Evolutionary conservation across 257 asterid species (phyloP).

Genomic region (Jacaranda copaia): DNA sequence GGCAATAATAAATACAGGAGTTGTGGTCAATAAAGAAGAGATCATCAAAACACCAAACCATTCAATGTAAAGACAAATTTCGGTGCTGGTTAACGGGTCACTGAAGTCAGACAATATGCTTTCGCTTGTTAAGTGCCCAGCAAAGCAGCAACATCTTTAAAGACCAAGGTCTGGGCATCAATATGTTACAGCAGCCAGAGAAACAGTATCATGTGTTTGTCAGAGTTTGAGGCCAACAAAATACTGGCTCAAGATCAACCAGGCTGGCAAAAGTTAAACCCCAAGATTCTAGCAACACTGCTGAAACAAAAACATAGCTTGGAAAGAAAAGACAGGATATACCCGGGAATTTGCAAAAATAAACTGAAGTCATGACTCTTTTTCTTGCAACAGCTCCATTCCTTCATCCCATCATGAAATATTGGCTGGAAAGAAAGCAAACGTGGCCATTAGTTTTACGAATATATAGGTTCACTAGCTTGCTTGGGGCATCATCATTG

Average conservation of each 20-base stretch:
- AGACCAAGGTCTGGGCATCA: slow-evolving; percentile 13
- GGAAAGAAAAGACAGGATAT: slow-evolving; percentile 25
- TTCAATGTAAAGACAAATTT: no score
- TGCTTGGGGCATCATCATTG: neutral
- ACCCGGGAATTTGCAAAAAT: slow-evolving; percentile 86
- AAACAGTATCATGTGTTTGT: neutral
- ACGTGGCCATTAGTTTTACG: slow-evolving; percentile 28
- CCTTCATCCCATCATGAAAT: slow-evolving; percentile 96
- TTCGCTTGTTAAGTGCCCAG: neutral
- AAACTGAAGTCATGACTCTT: slow-evolving; percentile 91
- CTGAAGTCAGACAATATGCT: no score
- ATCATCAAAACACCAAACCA: no score
- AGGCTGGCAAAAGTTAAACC: slow-evolving; percentile 1
- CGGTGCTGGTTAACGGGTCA: no score
- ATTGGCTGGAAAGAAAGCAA: slow-evolving; percentile 61
- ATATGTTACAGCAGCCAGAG: neutral
- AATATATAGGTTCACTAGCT: neutral
- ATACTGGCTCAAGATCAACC: slow-evolving; percentile 18
- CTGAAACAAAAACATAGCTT: slow-evolving; percentile 4
- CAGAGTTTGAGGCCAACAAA: slow-evolving; percentile 1
- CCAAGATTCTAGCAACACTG: neutral
- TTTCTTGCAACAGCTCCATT: slow-evolving; percentile 99
- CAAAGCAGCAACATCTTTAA: slow-evolving; percentile 7
- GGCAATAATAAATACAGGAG: no score
- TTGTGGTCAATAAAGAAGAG: no score